A percentile compares a stretch with the other conserved stretches of the same genome.
phyloP scores from a whole-genome alignment of 495 filamentous ascomycete species.

The Xylaria sp. region DNA sequence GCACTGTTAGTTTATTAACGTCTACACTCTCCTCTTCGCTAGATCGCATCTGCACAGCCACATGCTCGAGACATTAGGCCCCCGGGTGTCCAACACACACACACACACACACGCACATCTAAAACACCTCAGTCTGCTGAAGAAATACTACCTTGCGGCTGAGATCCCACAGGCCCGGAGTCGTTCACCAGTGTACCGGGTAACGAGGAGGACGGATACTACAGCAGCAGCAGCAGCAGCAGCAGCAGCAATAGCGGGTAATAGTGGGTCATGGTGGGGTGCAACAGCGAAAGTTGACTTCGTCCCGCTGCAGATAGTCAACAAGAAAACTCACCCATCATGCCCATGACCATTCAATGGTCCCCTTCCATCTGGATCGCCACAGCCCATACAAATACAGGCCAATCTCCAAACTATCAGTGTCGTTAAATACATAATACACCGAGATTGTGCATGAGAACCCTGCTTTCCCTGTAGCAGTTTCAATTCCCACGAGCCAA shows the following conservation, averaged over 20 bases:
- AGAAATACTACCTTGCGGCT: neutral
- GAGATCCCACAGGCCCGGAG: neutral
- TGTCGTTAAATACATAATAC: neutral
- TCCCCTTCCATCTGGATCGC: neutral
- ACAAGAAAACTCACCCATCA: neutral
- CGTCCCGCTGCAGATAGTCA: constrained; percentile 35
- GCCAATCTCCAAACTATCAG: neutral
- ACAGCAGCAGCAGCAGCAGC: constrained; percentile 25
- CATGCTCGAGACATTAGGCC: neutral
- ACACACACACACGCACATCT: neutral
- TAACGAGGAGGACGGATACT: neutral
- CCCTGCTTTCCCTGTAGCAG: neutral
- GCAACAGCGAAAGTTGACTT: constrained; percentile 7
- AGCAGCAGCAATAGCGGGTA: constrained; percentile 27
- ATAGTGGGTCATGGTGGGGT: constrained; percentile 28
- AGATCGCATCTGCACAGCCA: neutral
- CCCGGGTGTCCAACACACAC: neutral
- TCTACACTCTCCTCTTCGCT: neutral
- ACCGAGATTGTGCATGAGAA: neutral
- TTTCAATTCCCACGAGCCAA: constrained; percentile 46
- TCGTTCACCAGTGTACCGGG: neutral
- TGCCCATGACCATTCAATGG: neutral
- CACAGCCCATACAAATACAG: neutral
- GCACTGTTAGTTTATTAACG: neutral
- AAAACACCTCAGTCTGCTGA: neutral